These are phyloP conservation scores for Leucaena leucocephala DNA, from an alignment of 306 rosid genomes.

Conservation along the genomic window DNA sequence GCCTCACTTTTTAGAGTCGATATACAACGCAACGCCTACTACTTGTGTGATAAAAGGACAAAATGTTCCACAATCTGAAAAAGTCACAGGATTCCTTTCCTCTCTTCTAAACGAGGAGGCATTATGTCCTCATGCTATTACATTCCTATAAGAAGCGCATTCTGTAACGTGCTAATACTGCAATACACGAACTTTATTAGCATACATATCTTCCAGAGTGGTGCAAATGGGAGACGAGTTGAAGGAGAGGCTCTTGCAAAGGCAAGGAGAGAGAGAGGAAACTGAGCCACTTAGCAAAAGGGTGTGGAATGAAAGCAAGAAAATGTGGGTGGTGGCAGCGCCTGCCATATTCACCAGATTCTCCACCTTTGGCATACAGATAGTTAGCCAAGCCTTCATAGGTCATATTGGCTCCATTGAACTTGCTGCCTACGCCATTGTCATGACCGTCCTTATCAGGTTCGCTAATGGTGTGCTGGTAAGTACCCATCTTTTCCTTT, in stretches of 20 bases:
- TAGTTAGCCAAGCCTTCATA: slow-evolving; percentile 49
- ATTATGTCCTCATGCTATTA: not conserved
- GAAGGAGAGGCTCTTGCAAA: slow-evolving; percentile 27
- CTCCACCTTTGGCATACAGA: slow-evolving; percentile 43
- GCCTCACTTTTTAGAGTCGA: not conserved
- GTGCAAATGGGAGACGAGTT: slow-evolving; percentile 29
- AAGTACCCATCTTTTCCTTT: not conserved
- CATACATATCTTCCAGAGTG: not conserved
- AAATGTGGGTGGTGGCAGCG: slow-evolving; percentile 52
- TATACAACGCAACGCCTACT: not conserved
- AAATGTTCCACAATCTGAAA: not conserved
- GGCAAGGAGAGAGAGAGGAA: slow-evolving; percentile 11
- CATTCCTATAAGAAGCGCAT: not conserved
- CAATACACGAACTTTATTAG: not conserved
- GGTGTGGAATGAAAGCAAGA: slow-evolving; percentile 51
- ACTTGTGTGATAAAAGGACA: not conserved
- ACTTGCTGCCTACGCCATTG: slow-evolving; percentile 51
- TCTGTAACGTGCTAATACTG: not conserved
- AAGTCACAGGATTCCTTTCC: not conserved
- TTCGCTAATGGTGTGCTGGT: slow-evolving; percentile 47
- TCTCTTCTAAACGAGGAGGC: not conserved
- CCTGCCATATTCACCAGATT: slow-evolving; percentile 57
- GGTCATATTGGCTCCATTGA: slow-evolving; percentile 52
- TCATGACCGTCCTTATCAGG: slow-evolving; percentile 40
- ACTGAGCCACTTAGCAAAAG: slow-evolving; percentile 30